A percentile compares a stretch with the other conserved stretches of the same genome.
phyloP scores from a whole-genome alignment of 345 rosid species.

The Acer campestre region DNA sequence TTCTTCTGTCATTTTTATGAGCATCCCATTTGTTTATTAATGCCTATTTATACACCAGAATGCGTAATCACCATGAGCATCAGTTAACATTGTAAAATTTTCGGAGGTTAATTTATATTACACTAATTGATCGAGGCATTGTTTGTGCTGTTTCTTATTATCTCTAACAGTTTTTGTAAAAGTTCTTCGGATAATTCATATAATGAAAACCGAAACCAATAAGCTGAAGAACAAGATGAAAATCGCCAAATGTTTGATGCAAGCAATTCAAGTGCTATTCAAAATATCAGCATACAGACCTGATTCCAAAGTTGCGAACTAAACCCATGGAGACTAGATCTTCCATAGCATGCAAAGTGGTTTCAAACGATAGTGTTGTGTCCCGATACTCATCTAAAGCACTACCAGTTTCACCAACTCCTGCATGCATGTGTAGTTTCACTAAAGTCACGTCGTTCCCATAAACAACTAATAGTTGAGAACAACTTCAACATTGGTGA shows the following conservation, averaged over 20 bases:
- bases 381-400: conserved; percentile 78
- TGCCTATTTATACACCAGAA: neutral
- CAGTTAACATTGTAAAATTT: neutral
- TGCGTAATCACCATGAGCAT: neutral
- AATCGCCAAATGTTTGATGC: neutral
- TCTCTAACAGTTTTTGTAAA: neutral
- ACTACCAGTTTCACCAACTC: conserved; percentile 74
- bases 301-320: conserved; percentile 83
- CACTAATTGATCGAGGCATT: neutral
- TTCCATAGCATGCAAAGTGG: conserved; percentile 96
- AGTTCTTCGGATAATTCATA: neutral
- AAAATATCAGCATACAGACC: conserved; percentile 41
- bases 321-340: conserved; percentile 78
- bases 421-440: conserved; percentile 36
- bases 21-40: conserved; percentile 50
- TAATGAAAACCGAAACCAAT: neutral
- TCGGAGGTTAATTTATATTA: neutral
- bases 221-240: neutral
- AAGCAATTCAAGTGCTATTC: neutral
- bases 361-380: conserved; percentile 75
- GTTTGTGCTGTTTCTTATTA: neutral
- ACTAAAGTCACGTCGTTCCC: too few species aligned
- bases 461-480: too few species aligned
- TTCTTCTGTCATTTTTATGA: conserved; percentile 69
- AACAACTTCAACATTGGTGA: too few species aligned